phyloP scores from a whole-genome alignment of 1,284 basidiomycete species.

The Cystobasidium pallidum region DNA sequence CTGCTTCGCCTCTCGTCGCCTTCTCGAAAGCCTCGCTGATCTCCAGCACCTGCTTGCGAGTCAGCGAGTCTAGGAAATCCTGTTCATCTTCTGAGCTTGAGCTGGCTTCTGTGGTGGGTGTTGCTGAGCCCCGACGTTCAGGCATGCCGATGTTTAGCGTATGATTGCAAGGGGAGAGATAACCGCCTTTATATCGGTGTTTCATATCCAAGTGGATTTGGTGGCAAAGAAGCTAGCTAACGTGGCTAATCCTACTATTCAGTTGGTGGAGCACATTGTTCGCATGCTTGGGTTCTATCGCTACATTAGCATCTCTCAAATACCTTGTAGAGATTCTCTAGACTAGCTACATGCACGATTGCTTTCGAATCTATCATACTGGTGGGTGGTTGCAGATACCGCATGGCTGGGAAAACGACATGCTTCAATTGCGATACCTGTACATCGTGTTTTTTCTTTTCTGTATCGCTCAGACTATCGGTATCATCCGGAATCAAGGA shows the following conservation, averaged over 20 bases:
- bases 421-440: constrained; percentile 80
- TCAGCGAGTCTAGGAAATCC: constrained; percentile 38
- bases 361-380: constrained; percentile 61
- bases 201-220: neutral
- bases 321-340: constrained; percentile 46
- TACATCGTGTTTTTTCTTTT: constrained; percentile 33
- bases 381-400: constrained; percentile 71
- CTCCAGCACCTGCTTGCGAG: constrained; percentile 43
- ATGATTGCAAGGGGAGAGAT: neutral
- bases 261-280: neutral
- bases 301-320: constrained; percentile 46
- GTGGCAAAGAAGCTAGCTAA: constrained; percentile 2
- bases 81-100: constrained; percentile 31
- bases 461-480: constrained; percentile 21
- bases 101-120: neutral
- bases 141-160: constrained; percentile 3
- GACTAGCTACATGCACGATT: constrained; percentile 41
- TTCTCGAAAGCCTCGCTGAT: constrained; percentile 41
- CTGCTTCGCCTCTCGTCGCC: constrained; percentile 1
- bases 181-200: neutral
- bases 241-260: neutral
- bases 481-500: constrained; percentile 28
- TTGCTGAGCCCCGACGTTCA: constrained; percentile 8
- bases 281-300: constrained; percentile 4
- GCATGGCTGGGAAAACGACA: constrained; percentile 77